These are phyloP conservation scores for Metarhizium rileyi DNA, from an alignment of 2,329 filamentous ascomycete genomes.

Conservation along the genomic window DNA sequence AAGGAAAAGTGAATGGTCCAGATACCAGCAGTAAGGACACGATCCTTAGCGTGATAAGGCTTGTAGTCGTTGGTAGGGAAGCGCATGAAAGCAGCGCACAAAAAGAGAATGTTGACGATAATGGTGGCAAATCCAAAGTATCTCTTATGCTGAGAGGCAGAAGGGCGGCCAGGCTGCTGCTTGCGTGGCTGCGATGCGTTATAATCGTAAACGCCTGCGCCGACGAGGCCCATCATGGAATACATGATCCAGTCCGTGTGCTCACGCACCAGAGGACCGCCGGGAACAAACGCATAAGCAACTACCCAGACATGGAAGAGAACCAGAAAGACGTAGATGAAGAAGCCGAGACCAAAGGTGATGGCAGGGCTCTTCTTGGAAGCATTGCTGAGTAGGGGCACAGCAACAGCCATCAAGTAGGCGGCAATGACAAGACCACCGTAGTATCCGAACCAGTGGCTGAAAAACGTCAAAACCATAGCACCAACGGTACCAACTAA, in stretches of 20 bases:
- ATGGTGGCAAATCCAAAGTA: slow-evolving; percentile 51
- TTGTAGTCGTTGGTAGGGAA: slow-evolving; percentile 90
- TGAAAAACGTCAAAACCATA: slow-evolving; percentile 62
- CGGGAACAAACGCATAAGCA: slow-evolving; percentile 94
- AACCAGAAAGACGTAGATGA: slow-evolving; percentile 87
- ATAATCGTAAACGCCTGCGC: slow-evolving; percentile 72
- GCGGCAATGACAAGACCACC: slow-evolving; percentile 66
- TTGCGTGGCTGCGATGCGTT: slow-evolving; percentile 38
- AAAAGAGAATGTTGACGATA: slow-evolving; percentile 69
- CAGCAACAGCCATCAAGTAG: slow-evolving; percentile 73
- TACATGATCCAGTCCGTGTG: slow-evolving; percentile 95
- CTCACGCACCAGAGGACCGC: slow-evolving; percentile 83
- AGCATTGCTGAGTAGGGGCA: slow-evolving; percentile 66
- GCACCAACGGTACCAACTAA: slow-evolving; percentile 72
- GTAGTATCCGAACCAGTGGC: slow-evolving; percentile 83
- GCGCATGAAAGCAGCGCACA: slow-evolving; percentile 74
- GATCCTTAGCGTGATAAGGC: slow-evolving; percentile 80
- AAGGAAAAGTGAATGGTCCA: slow-evolving; percentile 98
- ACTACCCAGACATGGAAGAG: slow-evolving; percentile 99
- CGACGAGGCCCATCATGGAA: slow-evolving; percentile 73
- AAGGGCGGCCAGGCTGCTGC: slow-evolving; percentile 19
- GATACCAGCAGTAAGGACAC: slow-evolving; percentile 85
- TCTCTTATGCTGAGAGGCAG: slow-evolving; percentile 36
- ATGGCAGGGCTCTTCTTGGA: slow-evolving; percentile 65
- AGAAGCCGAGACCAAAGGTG: slow-evolving; percentile 81